phyloP scores from a whole-genome alignment of 2,329 filamentous ascomycete genomes.

The Neopestalotiopsis clavispora region DNA sequence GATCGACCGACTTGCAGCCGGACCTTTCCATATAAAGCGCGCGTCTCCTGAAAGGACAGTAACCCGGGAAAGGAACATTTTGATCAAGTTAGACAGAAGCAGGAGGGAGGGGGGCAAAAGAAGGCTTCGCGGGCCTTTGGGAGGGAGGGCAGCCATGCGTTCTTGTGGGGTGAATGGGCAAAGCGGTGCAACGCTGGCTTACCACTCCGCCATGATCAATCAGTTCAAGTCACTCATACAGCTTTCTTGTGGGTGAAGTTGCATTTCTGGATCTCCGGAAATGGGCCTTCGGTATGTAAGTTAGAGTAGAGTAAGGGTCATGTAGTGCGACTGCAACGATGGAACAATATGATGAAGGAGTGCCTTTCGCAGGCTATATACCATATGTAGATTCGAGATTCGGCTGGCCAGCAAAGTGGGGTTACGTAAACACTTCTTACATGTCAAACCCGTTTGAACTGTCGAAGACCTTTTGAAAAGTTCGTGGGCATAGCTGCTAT shows the following conservation, averaged over 20 bases:
- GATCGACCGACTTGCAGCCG: slow-evolving; percentile 16
- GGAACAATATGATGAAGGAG: not conserved
- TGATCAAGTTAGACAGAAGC: not conserved
- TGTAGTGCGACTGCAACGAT: not conserved
- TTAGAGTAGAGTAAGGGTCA: not conserved
- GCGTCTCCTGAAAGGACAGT: not conserved
- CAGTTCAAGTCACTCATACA: not conserved
- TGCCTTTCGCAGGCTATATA: too few species aligned
- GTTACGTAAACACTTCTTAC: not conserved
- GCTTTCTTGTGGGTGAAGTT: not conserved
- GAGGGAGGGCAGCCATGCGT: not conserved
- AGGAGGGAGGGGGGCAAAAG: not conserved
- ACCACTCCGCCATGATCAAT: slow-evolving; percentile 10
- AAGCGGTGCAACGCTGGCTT: slow-evolving; percentile 1
- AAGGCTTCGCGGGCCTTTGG: not conserved
- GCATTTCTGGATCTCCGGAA: not conserved
- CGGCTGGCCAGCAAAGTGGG: too few species aligned
- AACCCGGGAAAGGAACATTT: not conserved
- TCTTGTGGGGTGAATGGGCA: not conserved
- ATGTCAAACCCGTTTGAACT: not conserved
- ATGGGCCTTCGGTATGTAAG: not conserved
- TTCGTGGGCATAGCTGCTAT: not conserved
- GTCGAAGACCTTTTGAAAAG: not conserved
- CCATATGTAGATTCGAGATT: too few species aligned
- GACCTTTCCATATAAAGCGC: not conserved